Evolutionary conservation across 192 early-diverging fungal genomes (phyloP).

Genomic region (Chytriomyces hyalinus): DNA sequence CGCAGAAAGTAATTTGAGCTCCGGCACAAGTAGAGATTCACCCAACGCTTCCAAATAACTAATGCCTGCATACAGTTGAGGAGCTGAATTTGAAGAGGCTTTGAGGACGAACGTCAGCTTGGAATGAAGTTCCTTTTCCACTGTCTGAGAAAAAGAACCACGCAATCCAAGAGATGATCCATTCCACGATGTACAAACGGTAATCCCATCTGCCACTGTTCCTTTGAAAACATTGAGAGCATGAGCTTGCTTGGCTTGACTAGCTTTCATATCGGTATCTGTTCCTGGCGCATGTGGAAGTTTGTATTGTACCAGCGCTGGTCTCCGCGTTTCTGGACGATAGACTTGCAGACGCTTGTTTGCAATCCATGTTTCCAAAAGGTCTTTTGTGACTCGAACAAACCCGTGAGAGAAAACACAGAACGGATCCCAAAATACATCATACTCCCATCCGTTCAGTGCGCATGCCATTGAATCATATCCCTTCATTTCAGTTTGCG

Average conservation of each 20-base stretch:
- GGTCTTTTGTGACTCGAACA: neutral
- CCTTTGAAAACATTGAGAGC: constrained; percentile 10
- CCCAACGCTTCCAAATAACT: constrained; percentile 11
- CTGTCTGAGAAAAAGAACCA: neutral
- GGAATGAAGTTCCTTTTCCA: constrained; percentile 25
- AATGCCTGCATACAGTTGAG: constrained; percentile 25
- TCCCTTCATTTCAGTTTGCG: constrained; percentile 1
- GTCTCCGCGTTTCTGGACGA: constrained; percentile 2
- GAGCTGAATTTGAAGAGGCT: neutral
- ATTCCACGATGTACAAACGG: constrained; percentile 9
- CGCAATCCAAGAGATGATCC: constrained; percentile 9
- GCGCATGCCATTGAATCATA: constrained; percentile 30
- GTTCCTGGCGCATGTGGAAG: neutral
- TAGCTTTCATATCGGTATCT: neutral
- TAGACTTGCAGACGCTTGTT: neutral
- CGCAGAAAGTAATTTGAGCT: constrained; percentile 26
- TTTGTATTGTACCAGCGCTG: constrained; percentile 8
- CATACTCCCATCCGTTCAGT: neutral
- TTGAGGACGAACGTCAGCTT: constrained; percentile 29
- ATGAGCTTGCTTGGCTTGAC: neutral
- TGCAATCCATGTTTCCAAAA: constrained; percentile 2
- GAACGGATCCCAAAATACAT: constrained; percentile 40
- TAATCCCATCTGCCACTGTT: constrained; percentile 28
- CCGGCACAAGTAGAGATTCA: constrained; percentile 11
- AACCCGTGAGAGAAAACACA: constrained; percentile 13